Evolutionary conservation across 2,329 filamentous ascomycete species (phyloP).

Genomic region (Fusarium circinatum): DNA sequence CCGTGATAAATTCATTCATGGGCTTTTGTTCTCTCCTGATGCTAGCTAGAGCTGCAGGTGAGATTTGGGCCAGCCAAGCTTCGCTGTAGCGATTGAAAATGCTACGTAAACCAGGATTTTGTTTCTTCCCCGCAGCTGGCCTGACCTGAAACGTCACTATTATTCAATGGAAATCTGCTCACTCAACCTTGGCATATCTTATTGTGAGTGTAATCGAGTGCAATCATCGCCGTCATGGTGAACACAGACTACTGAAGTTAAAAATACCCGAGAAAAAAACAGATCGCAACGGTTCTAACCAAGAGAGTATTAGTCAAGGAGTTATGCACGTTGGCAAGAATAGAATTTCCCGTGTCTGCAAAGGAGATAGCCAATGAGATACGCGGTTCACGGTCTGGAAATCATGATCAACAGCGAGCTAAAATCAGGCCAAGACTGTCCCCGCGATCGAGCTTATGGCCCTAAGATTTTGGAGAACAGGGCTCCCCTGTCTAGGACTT

Average conservation of each 20-base stretch:
- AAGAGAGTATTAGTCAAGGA: neutral
- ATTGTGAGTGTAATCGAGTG: neutral
- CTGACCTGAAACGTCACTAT: constrained; percentile 20
- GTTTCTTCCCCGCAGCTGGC: constrained; percentile 3
- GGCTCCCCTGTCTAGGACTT: constrained; percentile 11
- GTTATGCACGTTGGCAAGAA: constrained; percentile 2
- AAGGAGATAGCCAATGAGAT: neutral
- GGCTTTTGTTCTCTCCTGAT: constrained; percentile 12
- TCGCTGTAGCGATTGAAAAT: neutral
- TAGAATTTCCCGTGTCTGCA: neutral
- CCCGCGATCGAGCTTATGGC: constrained; percentile 16
- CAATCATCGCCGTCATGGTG: constrained; percentile 16
- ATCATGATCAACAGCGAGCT: constrained; percentile 10
- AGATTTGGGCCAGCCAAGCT: constrained; percentile 10
- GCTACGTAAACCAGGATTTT: neutral
- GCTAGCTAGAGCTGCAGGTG: constrained; percentile 7
- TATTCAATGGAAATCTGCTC: constrained; percentile 3
- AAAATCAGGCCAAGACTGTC: constrained; percentile 6
- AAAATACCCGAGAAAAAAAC: neutral
- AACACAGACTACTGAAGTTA: constrained; percentile 11
- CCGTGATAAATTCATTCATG: neutral
- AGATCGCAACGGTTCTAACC: neutral
- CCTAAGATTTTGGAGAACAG: neutral
- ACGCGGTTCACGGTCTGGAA: neutral
- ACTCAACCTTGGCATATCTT: neutral